Percentiles rank a stretch among this genome's conserved stretches.
These are phyloP conservation scores for Phytophthora lateralis DNA, from an alignment of 352 stramenopile species.

Conservation along the genomic window DNA sequence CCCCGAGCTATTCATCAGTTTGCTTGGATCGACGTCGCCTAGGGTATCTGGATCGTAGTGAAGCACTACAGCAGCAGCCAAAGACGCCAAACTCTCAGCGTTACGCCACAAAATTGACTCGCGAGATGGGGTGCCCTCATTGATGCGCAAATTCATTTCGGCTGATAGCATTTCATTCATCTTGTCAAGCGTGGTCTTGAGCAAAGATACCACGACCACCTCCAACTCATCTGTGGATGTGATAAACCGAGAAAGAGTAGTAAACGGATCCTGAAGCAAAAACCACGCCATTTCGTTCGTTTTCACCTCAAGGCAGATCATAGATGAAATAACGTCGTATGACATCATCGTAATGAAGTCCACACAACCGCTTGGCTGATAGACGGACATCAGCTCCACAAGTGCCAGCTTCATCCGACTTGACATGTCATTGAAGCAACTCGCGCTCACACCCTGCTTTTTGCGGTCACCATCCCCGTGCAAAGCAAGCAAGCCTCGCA, in stretches of 20 bases:
- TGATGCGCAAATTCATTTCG: slow-evolving; percentile 68
- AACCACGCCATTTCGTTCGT: slow-evolving; percentile 86
- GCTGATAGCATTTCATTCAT: slow-evolving; percentile 79
- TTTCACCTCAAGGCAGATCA: slow-evolving; percentile 81
- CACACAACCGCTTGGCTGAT: slow-evolving; percentile 60
- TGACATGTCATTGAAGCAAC: slow-evolving; percentile 71
- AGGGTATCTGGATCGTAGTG: slow-evolving; percentile 85
- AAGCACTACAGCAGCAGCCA: slow-evolving; percentile 76
- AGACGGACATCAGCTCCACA: slow-evolving; percentile 69
- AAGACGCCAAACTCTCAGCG: slow-evolving; percentile 73
- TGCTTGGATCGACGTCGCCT: slow-evolving; percentile 54
- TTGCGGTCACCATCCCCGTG: slow-evolving; percentile 68
- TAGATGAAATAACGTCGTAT: slow-evolving; percentile 85
- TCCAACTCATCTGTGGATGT: slow-evolving; percentile 64
- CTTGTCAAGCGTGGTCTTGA: slow-evolving; percentile 78
- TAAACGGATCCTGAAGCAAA: slow-evolving; percentile 81
- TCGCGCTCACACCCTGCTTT: slow-evolving; percentile 58
- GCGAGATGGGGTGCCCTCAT: slow-evolving; percentile 64
- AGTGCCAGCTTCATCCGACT: slow-evolving; percentile 73
- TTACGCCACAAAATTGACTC: slow-evolving; percentile 84
- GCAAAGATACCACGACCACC: slow-evolving; percentile 69
- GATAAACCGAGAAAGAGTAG: slow-evolving; percentile 69
- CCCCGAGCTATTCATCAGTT: slow-evolving; percentile 14
- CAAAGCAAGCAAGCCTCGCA: slow-evolving; percentile 61
- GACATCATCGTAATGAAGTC: slow-evolving; percentile 74